Percentiles rank a stretch among this genome's conserved stretches.
Evolutionary conservation across 2,329 filamentous ascomycete genomes (phyloP).

Genomic region (Leptographium procerum): DNA sequence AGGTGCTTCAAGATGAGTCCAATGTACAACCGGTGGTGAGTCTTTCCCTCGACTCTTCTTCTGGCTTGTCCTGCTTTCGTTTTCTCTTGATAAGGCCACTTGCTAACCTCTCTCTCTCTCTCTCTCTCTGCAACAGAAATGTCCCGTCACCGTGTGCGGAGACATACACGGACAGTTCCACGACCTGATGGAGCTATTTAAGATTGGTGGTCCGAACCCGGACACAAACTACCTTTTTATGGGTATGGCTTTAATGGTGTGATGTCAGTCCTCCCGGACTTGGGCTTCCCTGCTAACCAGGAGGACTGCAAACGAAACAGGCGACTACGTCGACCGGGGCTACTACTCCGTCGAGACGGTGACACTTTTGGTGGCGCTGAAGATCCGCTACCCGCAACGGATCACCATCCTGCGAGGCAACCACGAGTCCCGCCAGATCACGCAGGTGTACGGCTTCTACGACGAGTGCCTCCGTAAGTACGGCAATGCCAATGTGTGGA

Average conservation of each 20-base stretch:
- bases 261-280: too few species aligned
- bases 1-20: slow-evolving; percentile 93
- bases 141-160: slow-evolving; percentile 94
- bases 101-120: neutral
- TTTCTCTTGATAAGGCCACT: neutral
- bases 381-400: slow-evolving; percentile 94
- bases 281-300: neutral
- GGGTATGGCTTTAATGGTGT: slow-evolving; percentile 45
- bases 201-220: slow-evolving; percentile 93
- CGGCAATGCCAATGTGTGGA: slow-evolving; percentile 98
- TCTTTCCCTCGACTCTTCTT: slow-evolving; percentile 13
- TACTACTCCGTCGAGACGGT: slow-evolving; percentile 99
- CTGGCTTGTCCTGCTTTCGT: neutral
- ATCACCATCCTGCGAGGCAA: slow-evolving; percentile 98
- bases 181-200: slow-evolving; percentile 98
- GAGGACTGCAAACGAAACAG: slow-evolving; percentile 29
- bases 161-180: slow-evolving; percentile 99
- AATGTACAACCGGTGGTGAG: slow-evolving; percentile 97
- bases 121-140: slow-evolving; percentile 60
- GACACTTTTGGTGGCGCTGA: slow-evolving; percentile 87
- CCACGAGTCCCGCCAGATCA: slow-evolving; percentile 98
- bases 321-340: slow-evolving; percentile 96
- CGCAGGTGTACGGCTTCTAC: slow-evolving; percentile 98
- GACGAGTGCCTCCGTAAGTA: slow-evolving; percentile 98
- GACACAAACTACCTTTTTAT: slow-evolving; percentile 99